These are phyloP conservation scores for Aspergillus sp. DNA, from an alignment of 2,329 filamentous ascomycete genomes.

Conservation along the genomic window DNA sequence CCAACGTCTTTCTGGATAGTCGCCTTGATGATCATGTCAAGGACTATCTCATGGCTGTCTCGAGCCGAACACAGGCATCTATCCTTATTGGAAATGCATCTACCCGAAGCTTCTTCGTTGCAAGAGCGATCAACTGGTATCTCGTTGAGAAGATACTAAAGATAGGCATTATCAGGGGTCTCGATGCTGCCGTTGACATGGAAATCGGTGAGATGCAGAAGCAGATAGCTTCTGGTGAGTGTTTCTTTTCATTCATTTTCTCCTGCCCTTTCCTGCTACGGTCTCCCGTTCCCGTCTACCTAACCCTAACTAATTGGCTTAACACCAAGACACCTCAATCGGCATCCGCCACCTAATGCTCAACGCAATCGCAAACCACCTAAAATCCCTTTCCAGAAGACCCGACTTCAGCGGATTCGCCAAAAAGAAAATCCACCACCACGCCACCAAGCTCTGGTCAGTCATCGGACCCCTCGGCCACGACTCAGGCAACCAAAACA, in stretches of 20 bases:
- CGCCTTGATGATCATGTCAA: conserved; percentile 16
- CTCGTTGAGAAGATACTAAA: conserved; percentile 24
- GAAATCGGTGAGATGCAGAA: conserved; percentile 22
- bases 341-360: conserved; percentile 21
- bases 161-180: conserved; percentile 24
- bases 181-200: conserved; percentile 20
- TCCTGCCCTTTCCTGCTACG: no score
- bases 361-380: conserved; percentile 19
- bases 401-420: conserved; percentile 26
- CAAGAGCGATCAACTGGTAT: conserved; percentile 30
- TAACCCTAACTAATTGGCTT: background rate
- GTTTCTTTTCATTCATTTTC: no score
- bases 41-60: conserved; percentile 22
- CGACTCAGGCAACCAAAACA: conserved; percentile 7
- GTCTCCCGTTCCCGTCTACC: background rate
- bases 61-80: conserved; percentile 13
- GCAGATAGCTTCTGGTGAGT: conserved; percentile 21
- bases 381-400: conserved; percentile 18
- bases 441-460: conserved; percentile 21
- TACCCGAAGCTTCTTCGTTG: conserved; percentile 25
- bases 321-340: conserved; percentile 18
- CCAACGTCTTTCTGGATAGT: conserved; percentile 16
- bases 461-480: conserved; percentile 24
- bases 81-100: conserved; percentile 22
- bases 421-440: conserved; percentile 17